phyloP scores from a whole-genome alignment of 208 protist genomes.

The Wallacemonas rigidus region DNA sequence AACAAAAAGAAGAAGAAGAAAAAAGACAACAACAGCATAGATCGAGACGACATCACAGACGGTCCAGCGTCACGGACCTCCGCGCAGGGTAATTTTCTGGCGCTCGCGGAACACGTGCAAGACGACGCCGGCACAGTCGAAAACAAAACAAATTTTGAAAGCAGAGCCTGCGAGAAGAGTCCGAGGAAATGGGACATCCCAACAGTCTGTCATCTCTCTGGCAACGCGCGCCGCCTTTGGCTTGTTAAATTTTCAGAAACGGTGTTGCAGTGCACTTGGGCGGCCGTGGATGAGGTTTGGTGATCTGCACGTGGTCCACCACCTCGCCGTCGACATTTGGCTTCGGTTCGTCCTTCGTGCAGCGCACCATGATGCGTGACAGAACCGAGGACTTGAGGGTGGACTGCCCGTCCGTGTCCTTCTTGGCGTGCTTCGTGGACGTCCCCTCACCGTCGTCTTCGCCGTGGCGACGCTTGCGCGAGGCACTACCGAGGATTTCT shows the following conservation, averaged over 20 bases:
- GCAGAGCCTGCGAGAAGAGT: too few relatives aligned
- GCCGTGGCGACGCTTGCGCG: constrained; percentile 15
- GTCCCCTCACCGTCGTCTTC: not conserved
- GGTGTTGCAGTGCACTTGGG: constrained; percentile 82
- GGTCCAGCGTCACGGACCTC: not conserved
- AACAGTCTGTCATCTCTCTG: too few relatives aligned
- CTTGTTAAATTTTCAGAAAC: constrained; percentile 42
- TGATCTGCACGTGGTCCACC: constrained; percentile 51
- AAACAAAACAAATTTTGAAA: not conserved
- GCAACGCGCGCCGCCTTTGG: too few relatives aligned
- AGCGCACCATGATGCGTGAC: constrained; percentile 70
- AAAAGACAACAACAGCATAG: not conserved
- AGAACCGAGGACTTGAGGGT: constrained; percentile 73
- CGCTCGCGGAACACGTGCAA: too few relatives aligned
- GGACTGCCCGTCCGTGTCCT: constrained; percentile 19
- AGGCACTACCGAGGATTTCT: constrained; percentile 71
- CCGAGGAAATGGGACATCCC: too few relatives aligned
- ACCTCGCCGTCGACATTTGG: constrained; percentile 37
- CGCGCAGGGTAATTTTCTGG: too few relatives aligned
- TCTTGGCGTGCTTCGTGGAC: constrained; percentile 15
- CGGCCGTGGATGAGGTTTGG: constrained; percentile 77
- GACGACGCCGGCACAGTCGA: not conserved
- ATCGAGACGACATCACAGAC: constrained; percentile 12
- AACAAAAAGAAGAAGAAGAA: constrained; percentile 20
- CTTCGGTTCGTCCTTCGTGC: constrained; percentile 63